Conservation (phyloP, 1,284 basidiomycete genomes). For the Phellinidium pouzarii region DNA sequence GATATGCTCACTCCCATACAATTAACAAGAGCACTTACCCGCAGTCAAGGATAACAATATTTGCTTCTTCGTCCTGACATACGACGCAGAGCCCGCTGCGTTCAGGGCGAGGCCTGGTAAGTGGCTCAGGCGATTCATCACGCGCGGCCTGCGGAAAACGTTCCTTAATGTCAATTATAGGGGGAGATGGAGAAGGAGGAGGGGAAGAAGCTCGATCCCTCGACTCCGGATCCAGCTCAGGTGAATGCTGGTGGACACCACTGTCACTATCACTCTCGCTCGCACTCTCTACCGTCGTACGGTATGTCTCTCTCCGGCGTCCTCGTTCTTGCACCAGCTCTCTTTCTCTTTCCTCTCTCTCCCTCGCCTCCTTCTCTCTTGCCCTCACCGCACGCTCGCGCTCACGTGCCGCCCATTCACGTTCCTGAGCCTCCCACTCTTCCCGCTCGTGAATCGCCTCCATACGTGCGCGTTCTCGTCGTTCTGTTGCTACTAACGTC, state of each 20-base stretch:
- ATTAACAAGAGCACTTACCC: conserved; percentile 48
- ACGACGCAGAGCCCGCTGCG: conserved; percentile 77
- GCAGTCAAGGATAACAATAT: conserved; percentile 89
- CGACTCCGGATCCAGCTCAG: background rate
- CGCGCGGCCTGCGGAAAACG: background rate
- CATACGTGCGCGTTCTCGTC: conserved; percentile 43
- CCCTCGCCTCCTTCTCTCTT: conserved; percentile 27
- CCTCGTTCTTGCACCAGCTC: conserved; percentile 30
- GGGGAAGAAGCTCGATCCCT: background rate
- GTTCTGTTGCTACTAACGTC: conserved; percentile 61
- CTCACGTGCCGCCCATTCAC: conserved; percentile 18
- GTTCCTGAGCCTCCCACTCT: conserved; percentile 20
- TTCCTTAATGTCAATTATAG: background rate
- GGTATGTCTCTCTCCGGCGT: conserved; percentile 29
- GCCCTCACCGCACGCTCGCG: conserved; percentile 14
- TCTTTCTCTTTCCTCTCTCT: conserved; percentile 18
- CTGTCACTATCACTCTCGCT: conserved; percentile 29
- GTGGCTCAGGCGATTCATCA: background rate
- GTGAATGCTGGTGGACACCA: conserved; percentile 22
- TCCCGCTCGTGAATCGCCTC: conserved; percentile 22
- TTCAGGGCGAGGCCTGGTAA: conserved; percentile 36
- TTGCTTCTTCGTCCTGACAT: conserved; percentile 88
- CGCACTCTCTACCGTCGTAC: conserved; percentile 32
- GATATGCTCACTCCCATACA: background rate
- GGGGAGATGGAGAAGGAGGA: conserved; percentile 4